Evolutionary conservation across 2,329 filamentous ascomycete genomes (phyloP), one percentile per base, ranked within the genome.

Genomic region (Aureobasidium sp.): DNA sequence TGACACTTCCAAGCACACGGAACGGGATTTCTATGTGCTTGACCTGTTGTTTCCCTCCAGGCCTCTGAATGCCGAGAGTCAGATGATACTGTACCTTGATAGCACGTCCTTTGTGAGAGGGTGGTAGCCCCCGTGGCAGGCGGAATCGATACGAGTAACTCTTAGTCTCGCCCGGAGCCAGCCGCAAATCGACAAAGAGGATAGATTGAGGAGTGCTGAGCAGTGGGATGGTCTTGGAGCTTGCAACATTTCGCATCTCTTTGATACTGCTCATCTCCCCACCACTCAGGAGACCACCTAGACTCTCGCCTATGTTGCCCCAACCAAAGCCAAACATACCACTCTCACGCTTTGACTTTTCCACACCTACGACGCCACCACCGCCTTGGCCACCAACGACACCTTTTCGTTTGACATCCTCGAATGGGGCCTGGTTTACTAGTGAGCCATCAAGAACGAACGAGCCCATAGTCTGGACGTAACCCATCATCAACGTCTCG

Each of bases 171-270:
- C 93, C 94, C 0, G 94, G 92, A 7, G 83, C 87, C 24, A 99
- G 82, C 68, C 88, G 86, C 61, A 99, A 78, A 73, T 99, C 92
- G 59, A 99, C 94, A 73, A 99, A 99, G 14, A 99, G 78, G 64
- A 99, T 90, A 1, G 91, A 96, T 75, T 97, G 94, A 1, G 93
- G 92, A 5, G 93, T 97, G 17, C 90, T 94, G n/a, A 99, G 81
- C 50, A 99, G 78, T 0, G 94, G 94, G 47, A 99, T 87, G 2
- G 90, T 88, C 71, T 91, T 92, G 35, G 91, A 89, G 72, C 88
- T 94, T 29, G 88, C 89, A 56, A 89, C 87, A 3, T 89, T 90
- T 66, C 92, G 88, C 90, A 97, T 97, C 71, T 97, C 92, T 70
- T 92, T 91, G 71, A 99, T 92, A 63, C 89, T 95, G 75, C 93